Conservation (phyloP, 805 yeast species). For the Priceomyces medius region DNA sequence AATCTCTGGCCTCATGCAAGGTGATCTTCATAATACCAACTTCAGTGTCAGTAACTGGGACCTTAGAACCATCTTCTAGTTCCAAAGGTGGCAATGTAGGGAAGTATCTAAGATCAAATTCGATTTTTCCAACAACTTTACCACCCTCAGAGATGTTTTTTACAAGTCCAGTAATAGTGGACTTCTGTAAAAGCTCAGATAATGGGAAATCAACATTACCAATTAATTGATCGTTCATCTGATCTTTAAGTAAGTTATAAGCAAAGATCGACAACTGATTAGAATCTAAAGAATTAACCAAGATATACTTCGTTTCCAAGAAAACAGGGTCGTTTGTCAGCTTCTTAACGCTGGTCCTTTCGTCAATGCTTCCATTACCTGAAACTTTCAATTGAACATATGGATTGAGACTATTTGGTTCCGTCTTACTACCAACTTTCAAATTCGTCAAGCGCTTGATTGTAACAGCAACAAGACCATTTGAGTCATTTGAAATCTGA, state of each 20-base stretch:
- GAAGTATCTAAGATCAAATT: slow-evolving; percentile 55
- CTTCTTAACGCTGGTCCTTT: slow-evolving; percentile 59
- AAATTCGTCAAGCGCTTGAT: slow-evolving; percentile 52
- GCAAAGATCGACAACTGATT: slow-evolving; percentile 53
- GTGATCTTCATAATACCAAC: slow-evolving; percentile 69
- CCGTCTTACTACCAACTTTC: slow-evolving; percentile 41
- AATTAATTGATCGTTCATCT: slow-evolving; percentile 52
- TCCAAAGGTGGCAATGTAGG: slow-evolving; percentile 46
- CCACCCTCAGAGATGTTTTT: slow-evolving; percentile 50
- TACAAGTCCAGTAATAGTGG: slow-evolving; percentile 40
- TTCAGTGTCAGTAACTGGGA: slow-evolving; percentile 56
- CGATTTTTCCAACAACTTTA: slow-evolving; percentile 55
- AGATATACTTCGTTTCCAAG: slow-evolving; percentile 62
- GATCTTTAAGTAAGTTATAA: slow-evolving; percentile 51
- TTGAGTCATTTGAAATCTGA: slow-evolving; percentile 61
- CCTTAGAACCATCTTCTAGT: slow-evolving; percentile 50
- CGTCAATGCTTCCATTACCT: slow-evolving; percentile 42
- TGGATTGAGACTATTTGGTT: slow-evolving; percentile 50
- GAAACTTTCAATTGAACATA: slow-evolving; percentile 45
- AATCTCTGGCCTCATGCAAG: slow-evolving; percentile 57
- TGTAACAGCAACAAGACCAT: slow-evolving; percentile 67
- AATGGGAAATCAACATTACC: slow-evolving; percentile 54
- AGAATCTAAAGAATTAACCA: slow-evolving; percentile 57
- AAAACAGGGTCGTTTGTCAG: slow-evolving; percentile 57
- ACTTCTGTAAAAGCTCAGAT: slow-evolving; percentile 58